phyloP scores from a whole-genome alignment of 1,284 basidiomycete genomes.

The Ustilago xerochloae region DNA sequence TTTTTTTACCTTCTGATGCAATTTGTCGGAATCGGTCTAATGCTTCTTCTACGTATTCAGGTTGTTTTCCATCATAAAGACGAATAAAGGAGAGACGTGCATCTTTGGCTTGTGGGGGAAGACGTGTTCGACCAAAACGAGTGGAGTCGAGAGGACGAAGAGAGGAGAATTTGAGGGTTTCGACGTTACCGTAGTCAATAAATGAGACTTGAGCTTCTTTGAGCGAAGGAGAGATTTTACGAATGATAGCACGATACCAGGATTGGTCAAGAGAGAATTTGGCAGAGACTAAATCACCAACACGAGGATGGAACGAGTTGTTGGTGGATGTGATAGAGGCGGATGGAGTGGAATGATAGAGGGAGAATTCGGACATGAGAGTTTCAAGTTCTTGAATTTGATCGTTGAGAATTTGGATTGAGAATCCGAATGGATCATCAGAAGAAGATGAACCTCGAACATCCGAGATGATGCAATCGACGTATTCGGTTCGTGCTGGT shows the following conservation, averaged over 20 bases:
- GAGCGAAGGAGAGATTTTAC: slow-evolving; percentile 36
- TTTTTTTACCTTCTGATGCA: slow-evolving; percentile 56
- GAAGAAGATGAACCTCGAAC: slow-evolving; percentile 74
- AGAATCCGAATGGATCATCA: slow-evolving; percentile 83
- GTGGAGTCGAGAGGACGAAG: slow-evolving; percentile 54
- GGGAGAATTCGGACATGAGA: slow-evolving; percentile 90
- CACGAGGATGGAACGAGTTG: slow-evolving; percentile 77
- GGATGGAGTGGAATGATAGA: slow-evolving; percentile 41
- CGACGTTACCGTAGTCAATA: slow-evolving; percentile 62
- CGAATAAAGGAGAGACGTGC: slow-evolving; percentile 57
- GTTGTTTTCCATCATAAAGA: slow-evolving; percentile 53
- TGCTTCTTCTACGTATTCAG: slow-evolving; percentile 60
- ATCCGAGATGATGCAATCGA: slow-evolving; percentile 91
- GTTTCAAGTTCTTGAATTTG: slow-evolving; percentile 77
- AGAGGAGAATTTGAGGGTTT: slow-evolving; percentile 47
- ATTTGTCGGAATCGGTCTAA: slow-evolving; percentile 54
- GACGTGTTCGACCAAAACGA: slow-evolving; percentile 45
- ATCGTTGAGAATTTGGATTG: slow-evolving; percentile 78
- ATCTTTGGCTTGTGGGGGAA: slow-evolving; percentile 51
- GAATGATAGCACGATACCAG: slow-evolving; percentile 61
- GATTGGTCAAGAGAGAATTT: slow-evolving; percentile 70
- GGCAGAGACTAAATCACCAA: slow-evolving; percentile 87
- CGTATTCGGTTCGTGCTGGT: slow-evolving; percentile 76
- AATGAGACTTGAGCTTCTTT: slow-evolving; percentile 52
- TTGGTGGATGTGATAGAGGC: slow-evolving; percentile 6